A percentile compares a stretch with the other conserved stretches of the same genome.
Evolutionary conservation across 2,329 filamentous ascomycete genomes (phyloP).

Genomic region (Tolypocladium sp.): DNA sequence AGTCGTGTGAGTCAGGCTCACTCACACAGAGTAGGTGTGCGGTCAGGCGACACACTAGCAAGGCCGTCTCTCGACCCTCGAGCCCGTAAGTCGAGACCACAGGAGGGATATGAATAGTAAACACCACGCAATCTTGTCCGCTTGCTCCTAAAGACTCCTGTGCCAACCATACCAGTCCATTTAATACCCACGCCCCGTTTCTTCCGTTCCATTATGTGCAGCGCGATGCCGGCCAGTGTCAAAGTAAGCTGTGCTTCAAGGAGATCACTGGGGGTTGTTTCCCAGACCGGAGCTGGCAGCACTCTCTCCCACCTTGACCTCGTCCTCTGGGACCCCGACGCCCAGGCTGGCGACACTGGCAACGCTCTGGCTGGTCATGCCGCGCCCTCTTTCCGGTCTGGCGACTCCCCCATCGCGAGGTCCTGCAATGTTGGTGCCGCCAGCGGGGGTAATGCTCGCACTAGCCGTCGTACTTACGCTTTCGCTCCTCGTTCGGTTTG

Average conservation of each 20-base stretch:
- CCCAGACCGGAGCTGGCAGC: slow-evolving; percentile 37
- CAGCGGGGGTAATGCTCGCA: slow-evolving; percentile 26
- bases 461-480: slow-evolving; percentile 46
- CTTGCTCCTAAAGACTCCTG: background rate
- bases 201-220: background rate
- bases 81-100: background rate
- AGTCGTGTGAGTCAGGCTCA: background rate
- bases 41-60: background rate
- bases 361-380: slow-evolving; percentile 30
- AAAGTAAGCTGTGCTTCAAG: too few species aligned
- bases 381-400: slow-evolving; percentile 32
- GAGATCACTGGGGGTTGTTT: slow-evolving; percentile 5
- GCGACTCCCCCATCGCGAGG: slow-evolving; percentile 27
- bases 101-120: background rate
- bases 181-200: too few species aligned
- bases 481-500: slow-evolving; percentile 36
- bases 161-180: background rate
- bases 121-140: background rate
- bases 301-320: slow-evolving; percentile 52
- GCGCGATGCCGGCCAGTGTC: background rate
- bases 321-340: slow-evolving; percentile 50
- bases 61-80: background rate
- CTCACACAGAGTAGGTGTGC: background rate
- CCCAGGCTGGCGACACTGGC: slow-evolving; percentile 38
- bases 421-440: slow-evolving; percentile 34